Conservation (phyloP, 1,284 basidiomycete species). For the Ganoderma boninense region DNA sequence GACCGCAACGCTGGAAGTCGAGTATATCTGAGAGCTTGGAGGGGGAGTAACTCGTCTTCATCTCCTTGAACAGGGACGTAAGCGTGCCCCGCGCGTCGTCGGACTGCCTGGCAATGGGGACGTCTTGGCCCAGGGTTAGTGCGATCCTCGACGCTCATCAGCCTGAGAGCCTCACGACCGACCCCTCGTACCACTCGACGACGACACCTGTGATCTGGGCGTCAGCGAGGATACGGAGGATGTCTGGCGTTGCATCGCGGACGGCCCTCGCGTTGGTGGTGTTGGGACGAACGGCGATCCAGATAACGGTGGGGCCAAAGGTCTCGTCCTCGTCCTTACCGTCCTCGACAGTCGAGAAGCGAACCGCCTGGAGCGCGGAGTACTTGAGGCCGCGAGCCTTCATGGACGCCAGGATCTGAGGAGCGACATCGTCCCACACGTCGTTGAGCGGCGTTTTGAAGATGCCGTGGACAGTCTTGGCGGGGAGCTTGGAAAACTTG, state of each 20-base stretch:
- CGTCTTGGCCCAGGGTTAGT: constrained; percentile 39
- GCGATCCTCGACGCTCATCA: constrained; percentile 37
- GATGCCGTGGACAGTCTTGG: neutral
- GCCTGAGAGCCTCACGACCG: constrained; percentile 41
- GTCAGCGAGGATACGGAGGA: constrained; percentile 39
- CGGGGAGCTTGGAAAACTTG: neutral
- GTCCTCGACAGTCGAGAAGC: constrained; percentile 36
- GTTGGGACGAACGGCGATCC: constrained; percentile 48
- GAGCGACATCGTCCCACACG: neutral
- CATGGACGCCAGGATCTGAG: neutral
- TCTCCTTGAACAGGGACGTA: constrained; percentile 36
- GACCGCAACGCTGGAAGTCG: no score
- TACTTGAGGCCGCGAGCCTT: neutral
- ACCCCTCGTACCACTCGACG: constrained; percentile 46
- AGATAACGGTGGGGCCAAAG: constrained; percentile 46
- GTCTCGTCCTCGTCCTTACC: constrained; percentile 36
- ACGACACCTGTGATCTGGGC: constrained; percentile 3
- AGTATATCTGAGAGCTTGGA: no score
- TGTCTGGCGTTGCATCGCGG: constrained; percentile 45
- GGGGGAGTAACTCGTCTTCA: constrained; percentile 17
- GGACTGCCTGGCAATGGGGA: constrained; percentile 40
- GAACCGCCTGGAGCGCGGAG: neutral
- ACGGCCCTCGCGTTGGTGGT: constrained; percentile 43
- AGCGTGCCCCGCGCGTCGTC: constrained; percentile 36
- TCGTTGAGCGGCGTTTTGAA: neutral